Evolutionary conservation across 116 monocot genomes (phyloP), one percentile per base, ranked within the genome.

Genomic region (Cymodocea nodosa): DNA sequence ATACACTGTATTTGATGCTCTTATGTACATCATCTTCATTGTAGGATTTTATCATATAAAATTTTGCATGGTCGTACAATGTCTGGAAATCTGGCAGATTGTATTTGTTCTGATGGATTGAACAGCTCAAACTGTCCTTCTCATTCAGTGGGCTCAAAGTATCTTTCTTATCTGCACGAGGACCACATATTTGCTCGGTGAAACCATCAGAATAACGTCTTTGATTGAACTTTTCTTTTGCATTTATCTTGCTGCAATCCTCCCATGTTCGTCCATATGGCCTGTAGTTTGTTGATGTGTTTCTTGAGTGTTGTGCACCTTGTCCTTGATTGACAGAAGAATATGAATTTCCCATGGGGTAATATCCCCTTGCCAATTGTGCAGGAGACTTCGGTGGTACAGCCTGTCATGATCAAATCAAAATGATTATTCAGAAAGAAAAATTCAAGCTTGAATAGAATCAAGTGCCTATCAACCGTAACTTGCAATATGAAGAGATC

Each of bases 11-110:
- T 53, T 90, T 90, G 49, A 90, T 81, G 62, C 90, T 90, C 75
- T 90, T 90, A 50, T 90, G 90, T 36, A 90, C 86, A 68, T 90
- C 90, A 73, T 90, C 90, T 64, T 90, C 90, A 54, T 85, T 90
- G 18, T 90, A 90, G 0, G 90, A 90, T 57, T 86, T 90, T 39
- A 90, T 90, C 30, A 90, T 74, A 67, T 75, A 90, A 35, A 89
- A 89, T 62, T 85, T 85, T 4, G 85, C 85, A 71, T 75, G 66
- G 35, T 82, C 70, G 67, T 82, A 80, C 16, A 80, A 77, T 68
- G 78, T 77, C 16, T 77, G 68, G 61, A 85, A 85, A 64, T 89
- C 80, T 51, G 74, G 70, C 56, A 36, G 66, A 35, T 80, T 85
- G 44, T 73, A 89, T 30, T 82, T 74, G 51, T 72, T 48, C 15